Percentiles rank a stretch among this genome's conserved stretches.
Conservation (phyloP, 2,329 filamentous ascomycete species). For the Claviceps maximensis region DNA sequence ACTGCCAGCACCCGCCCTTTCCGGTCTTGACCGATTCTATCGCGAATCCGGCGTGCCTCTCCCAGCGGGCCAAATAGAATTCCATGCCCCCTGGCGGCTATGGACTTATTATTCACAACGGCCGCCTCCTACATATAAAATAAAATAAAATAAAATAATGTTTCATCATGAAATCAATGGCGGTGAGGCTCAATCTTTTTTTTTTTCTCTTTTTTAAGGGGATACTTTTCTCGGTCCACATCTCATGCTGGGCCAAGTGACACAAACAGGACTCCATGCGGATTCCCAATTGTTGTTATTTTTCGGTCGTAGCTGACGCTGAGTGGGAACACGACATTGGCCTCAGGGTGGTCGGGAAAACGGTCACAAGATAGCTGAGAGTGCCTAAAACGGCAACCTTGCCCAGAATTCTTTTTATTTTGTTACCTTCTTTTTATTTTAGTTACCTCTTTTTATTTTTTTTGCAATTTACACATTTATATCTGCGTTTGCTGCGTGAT, state of each 20-base stretch:
- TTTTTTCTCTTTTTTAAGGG: neutral
- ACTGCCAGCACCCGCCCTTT: neutral
- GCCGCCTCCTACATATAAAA: neutral
- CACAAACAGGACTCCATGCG: no score
- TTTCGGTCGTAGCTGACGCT: neutral
- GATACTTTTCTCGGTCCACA: no score
- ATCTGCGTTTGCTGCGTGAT: no score
- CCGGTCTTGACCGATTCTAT: neutral
- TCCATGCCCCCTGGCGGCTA: neutral
- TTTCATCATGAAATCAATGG: neutral
- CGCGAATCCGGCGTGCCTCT: neutral
- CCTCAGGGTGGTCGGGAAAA: neutral
- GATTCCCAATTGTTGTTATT: neutral
- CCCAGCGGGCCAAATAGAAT: neutral
- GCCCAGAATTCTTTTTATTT: no score
- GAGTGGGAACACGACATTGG: neutral
- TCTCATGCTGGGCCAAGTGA: no score
- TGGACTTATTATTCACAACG: neutral
- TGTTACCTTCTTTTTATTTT: no score
- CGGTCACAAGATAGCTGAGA: neutral
- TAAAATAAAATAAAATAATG: neutral
- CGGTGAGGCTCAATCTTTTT: neutral
- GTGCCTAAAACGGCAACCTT: no score
- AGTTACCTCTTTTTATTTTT: no score
- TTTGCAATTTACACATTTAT: no score